phyloP scores from a whole-genome alignment of 495 filamentous ascomycete genomes.

The Aspergillus hancockii region DNA sequence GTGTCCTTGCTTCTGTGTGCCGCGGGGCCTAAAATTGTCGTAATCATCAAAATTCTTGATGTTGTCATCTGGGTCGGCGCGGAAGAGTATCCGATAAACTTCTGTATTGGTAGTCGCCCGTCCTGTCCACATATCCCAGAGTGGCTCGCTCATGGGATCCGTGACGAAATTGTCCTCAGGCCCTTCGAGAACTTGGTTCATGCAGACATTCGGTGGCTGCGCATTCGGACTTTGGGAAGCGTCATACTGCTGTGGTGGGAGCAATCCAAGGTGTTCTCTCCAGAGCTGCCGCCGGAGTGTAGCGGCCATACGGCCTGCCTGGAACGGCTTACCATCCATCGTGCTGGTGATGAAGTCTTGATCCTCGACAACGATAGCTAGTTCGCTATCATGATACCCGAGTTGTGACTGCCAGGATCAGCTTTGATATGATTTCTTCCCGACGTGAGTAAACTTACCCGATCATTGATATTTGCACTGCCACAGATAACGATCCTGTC shows the following conservation, averaged over 20 bases:
- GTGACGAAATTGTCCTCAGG: constrained; percentile 73
- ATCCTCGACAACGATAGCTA: constrained; percentile 93
- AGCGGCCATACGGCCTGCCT: constrained; percentile 74
- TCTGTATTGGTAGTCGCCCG: constrained; percentile 78
- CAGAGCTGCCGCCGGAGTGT: constrained; percentile 84
- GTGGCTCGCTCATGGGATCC: constrained; percentile 75
- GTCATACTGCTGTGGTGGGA: constrained; percentile 73
- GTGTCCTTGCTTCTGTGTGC: constrained; percentile 75
- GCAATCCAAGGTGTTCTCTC: constrained; percentile 88
- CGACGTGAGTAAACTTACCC: constrained; percentile 45
- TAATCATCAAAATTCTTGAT: constrained; percentile 90
- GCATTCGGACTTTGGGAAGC: constrained; percentile 75
- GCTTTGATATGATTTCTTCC: constrained; percentile 6
- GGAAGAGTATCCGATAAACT: constrained; percentile 86
- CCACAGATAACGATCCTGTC: constrained; percentile 83
- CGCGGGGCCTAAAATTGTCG: constrained; percentile 68
- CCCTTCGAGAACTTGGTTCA: constrained; percentile 66
- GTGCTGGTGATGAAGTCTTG: constrained; percentile 65
- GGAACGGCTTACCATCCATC: constrained; percentile 78
- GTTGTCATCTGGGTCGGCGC: constrained; percentile 87
- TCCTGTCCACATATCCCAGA: constrained; percentile 85
- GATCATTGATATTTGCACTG: constrained; percentile 88
- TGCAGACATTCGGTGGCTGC: constrained; percentile 72
- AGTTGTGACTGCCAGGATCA: constrained; percentile 64
- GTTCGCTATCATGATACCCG: constrained; percentile 86